These are phyloP conservation scores for Botrytis porri DNA, from an alignment of 2,329 filamentous ascomycete genomes.

Conservation along the genomic window DNA sequence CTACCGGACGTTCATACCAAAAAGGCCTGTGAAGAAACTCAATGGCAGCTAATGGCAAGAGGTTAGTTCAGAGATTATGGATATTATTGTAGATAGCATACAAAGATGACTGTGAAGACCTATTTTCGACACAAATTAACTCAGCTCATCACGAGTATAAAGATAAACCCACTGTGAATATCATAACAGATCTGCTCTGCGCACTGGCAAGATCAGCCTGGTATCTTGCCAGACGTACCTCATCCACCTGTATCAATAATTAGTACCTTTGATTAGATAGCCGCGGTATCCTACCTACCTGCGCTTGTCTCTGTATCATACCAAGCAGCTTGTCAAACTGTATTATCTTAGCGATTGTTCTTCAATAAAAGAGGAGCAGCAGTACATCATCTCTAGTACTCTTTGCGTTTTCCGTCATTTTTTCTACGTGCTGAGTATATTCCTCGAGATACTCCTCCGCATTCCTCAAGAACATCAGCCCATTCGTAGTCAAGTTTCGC, in stretches of 20 bases:
- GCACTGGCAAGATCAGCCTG: slow-evolving; percentile 1
- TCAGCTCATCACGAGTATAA: too few species aligned
- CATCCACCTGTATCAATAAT: background rate
- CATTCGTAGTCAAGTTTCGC: slow-evolving; percentile 4
- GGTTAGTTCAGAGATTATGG: background rate
- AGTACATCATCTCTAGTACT: background rate
- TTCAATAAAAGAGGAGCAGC: background rate
- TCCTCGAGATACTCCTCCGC: slow-evolving; percentile 15
- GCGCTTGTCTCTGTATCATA: slow-evolving; percentile 1
- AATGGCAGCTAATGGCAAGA: background rate
- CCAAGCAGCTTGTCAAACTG: background rate
- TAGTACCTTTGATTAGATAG: background rate
- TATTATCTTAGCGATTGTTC: background rate
- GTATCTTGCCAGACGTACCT: background rate
- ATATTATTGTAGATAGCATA: background rate
- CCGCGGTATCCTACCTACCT: background rate
- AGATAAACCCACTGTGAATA: background rate
- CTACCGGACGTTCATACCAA: background rate
- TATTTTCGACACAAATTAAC: background rate
- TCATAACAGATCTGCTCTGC: background rate
- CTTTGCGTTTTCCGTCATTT: background rate
- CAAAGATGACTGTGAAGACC: background rate
- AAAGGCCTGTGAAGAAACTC: background rate
- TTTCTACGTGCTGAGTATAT: slow-evolving; percentile 11
- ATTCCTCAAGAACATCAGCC: slow-evolving; percentile 5